Percentiles rank a stretch among this genome's conserved stretches.
Conservation (phyloP, 495 filamentous ascomycete species). For the Aspergillus mulundensis region DNA sequence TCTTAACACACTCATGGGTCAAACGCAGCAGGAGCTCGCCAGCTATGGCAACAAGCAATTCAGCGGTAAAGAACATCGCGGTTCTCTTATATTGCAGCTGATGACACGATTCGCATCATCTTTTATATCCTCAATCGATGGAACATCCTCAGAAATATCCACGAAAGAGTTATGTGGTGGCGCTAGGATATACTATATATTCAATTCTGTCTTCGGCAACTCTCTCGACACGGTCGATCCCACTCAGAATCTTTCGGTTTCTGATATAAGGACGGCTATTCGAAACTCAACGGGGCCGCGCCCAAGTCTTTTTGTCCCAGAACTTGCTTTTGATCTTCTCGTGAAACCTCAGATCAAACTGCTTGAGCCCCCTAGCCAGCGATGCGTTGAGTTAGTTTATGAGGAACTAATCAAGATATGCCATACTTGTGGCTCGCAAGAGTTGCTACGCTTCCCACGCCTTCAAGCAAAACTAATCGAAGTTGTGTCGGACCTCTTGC, state of each 20-base stretch:
- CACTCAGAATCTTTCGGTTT: conserved; percentile 86
- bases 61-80: conserved; percentile 93
- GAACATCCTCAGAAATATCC: conserved; percentile 96
- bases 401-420: conserved; percentile 99
- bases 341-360: conserved; percentile 99
- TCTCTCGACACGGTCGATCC: conserved; percentile 95
- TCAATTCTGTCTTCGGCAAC: conserved; percentile 98
- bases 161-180: conserved; percentile 98
- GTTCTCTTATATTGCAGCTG: conserved; percentile 88
- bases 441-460: conserved; percentile 85
- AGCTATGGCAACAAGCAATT: conserved; percentile 99
- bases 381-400: conserved; percentile 96
- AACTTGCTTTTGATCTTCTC: conserved; percentile 93
- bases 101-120: conserved; percentile 98
- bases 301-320: conserved; percentile 93
- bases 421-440: conserved; percentile 95
- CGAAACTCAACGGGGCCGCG: conserved; percentile 96
- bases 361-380: conserved; percentile 89
- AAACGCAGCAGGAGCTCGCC: conserved; percentile 97
- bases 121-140: conserved; percentile 98
- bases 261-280: conserved; percentile 98
- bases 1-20: conserved; percentile 96
- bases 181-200: conserved; percentile 98
- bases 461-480: conserved; percentile 97
- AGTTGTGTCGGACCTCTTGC: conserved; percentile 92